These are phyloP conservation scores for Diddensiella transvaalensis DNA, from an alignment of 805 yeast species.

Conservation along the genomic window DNA sequence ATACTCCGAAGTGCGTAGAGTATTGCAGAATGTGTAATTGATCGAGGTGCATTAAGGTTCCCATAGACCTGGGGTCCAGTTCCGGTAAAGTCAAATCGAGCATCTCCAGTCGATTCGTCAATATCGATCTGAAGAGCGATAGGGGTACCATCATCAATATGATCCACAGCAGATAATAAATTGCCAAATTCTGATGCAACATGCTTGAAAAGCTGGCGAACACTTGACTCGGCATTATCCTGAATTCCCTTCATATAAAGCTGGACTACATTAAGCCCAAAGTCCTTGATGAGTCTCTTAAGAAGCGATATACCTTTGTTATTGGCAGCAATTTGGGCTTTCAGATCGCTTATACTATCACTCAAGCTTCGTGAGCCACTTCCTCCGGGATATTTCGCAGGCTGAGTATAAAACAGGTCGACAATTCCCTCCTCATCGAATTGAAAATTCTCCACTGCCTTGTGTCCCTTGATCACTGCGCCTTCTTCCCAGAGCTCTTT, in stretches of 20 bases:
- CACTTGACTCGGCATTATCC: slow-evolving; percentile 70
- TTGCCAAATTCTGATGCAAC: slow-evolving; percentile 38
- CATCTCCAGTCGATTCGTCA: slow-evolving; percentile 54
- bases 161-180: slow-evolving; percentile 28
- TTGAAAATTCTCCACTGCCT: slow-evolving; percentile 64
- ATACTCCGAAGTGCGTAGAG: slow-evolving; percentile 81
- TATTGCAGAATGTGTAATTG: slow-evolving; percentile 85
- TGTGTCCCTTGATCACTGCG: slow-evolving; percentile 76
- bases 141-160: slow-evolving; percentile 36
- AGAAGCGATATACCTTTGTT: slow-evolving; percentile 75
- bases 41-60: slow-evolving; percentile 88
- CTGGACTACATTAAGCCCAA: slow-evolving; percentile 54
- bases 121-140: slow-evolving; percentile 31
- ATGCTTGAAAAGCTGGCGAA: slow-evolving; percentile 49
- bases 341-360: slow-evolving; percentile 80
- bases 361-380: slow-evolving; percentile 81
- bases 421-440: slow-evolving; percentile 73
- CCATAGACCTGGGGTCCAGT: slow-evolving; percentile 87
- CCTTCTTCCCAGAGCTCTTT: slow-evolving; percentile 86
- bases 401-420: slow-evolving; percentile 60
- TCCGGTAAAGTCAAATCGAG: slow-evolving; percentile 79
- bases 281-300: slow-evolving; percentile 57
- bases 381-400: slow-evolving; percentile 79
- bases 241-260: slow-evolving; percentile 81
- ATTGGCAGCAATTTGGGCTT: slow-evolving; percentile 87